phyloP scores from a whole-genome alignment of 148 eudicot genomes.

The Talinum fruticosum region DNA sequence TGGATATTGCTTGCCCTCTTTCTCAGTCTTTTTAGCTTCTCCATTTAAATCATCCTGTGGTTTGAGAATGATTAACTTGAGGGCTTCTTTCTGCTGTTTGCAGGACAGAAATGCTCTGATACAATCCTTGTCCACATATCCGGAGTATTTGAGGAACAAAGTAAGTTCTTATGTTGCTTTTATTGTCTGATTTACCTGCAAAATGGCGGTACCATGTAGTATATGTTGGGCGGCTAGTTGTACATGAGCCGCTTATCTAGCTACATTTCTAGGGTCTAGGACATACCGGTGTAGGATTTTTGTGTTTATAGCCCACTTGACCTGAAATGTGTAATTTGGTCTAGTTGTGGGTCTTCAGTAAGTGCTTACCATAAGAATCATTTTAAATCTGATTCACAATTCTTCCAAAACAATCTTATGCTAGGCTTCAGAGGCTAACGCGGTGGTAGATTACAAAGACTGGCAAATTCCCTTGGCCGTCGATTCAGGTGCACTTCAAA shows the following conservation, averaged over 20 bases:
- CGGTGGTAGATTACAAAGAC: constrained; percentile 95
- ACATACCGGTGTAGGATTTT: not conserved
- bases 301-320: not conserved
- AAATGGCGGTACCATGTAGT: not conserved
- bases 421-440: constrained; percentile 75
- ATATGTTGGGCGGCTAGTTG: not conserved
- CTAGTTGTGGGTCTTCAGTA: not conserved
- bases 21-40: no score
- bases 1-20: no score
- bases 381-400: not conserved
- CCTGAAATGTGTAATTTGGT: not conserved
- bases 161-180: constrained; percentile 40
- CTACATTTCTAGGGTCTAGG: not conserved
- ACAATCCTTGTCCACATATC: constrained; percentile 86
- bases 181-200: not conserved
- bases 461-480: constrained; percentile 99
- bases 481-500: constrained; percentile 67
- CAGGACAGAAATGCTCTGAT: constrained; percentile 79
- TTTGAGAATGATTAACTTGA: not conserved
- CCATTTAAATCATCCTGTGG: not conserved
- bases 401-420: constrained; percentile 15
- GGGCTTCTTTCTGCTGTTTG: constrained; percentile 17
- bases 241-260: not conserved
- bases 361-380: not conserved
- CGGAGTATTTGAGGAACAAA: constrained; percentile 88